These are phyloP conservation scores for Oryza meyeriana DNA, from an alignment of 176 grass and related monocot species.

Conservation along the genomic window DNA sequence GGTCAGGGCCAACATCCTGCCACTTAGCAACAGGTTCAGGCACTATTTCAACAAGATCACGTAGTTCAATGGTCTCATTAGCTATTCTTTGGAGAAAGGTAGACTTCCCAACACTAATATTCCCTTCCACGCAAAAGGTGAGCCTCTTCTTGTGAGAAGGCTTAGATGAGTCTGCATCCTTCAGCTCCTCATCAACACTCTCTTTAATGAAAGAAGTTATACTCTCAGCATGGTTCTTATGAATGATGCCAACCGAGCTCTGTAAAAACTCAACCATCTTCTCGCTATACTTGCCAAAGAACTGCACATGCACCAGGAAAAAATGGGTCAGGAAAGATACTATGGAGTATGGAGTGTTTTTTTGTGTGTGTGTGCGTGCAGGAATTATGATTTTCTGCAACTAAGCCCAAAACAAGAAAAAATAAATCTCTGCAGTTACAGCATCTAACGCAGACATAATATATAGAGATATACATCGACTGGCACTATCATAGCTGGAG, in stretches of 20 bases:
- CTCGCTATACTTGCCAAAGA: slow-evolving; percentile 72
- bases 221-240: slow-evolving; percentile 93
- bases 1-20: slow-evolving; percentile 95
- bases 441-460: not conserved
- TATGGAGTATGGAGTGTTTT: no score
- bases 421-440: not conserved
- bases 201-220: slow-evolving; percentile 94
- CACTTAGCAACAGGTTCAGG: slow-evolving; percentile 89
- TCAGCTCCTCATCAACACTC: slow-evolving; percentile 73
- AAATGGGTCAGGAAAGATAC: not conserved
- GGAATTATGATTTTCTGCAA: not conserved
- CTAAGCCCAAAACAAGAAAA: not conserved
- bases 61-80: slow-evolving; percentile 92
- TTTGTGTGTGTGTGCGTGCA: no score
- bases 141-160: slow-evolving; percentile 59
- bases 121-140: slow-evolving; percentile 98
- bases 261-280: slow-evolving; percentile 95
- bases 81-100: slow-evolving; percentile 95
- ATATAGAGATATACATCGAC: not conserved
- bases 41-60: slow-evolving; percentile 95
- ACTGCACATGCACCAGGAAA: slow-evolving; percentile 42
- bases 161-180: slow-evolving; percentile 50
- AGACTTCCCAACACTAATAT: slow-evolving; percentile 95
- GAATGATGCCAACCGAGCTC: slow-evolving; percentile 86
- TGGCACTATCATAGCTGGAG: not conserved